Conservation (phyloP, 306 rosid species). For the Herpetospermum pedunculosum region DNA sequence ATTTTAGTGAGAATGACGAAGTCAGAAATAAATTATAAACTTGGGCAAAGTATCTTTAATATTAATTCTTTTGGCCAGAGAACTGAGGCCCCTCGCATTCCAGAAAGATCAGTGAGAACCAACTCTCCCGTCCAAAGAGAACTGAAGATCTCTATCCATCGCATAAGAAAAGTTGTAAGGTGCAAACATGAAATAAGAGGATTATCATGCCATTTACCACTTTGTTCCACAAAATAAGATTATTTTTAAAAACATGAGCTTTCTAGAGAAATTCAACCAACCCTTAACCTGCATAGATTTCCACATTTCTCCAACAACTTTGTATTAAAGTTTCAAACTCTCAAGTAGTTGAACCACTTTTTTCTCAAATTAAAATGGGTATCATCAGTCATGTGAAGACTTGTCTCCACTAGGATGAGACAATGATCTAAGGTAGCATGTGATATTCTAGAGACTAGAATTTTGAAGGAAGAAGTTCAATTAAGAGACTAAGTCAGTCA, state of each 20-base stretch:
- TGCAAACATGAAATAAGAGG: neutral
- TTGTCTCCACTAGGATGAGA: neutral
- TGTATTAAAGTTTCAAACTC: neutral
- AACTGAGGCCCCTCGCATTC: neutral
- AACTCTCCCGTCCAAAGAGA: neutral
- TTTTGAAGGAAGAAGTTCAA: neutral
- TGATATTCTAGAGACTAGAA: neutral
- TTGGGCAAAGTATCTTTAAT: neutral
- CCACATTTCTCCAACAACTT: neutral
- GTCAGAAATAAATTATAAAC: neutral
- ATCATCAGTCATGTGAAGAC: neutral
- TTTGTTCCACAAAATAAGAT: neutral
- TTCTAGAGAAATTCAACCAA: neutral
- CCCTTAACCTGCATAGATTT: neutral
- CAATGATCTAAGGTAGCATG: neutral
- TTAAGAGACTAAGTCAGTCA: neutral
- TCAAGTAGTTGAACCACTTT: neutral
- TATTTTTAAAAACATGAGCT: too few species aligned
- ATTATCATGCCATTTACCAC: neutral
- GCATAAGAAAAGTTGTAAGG: neutral
- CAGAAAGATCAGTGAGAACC: neutral
- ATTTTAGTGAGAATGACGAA: neutral
- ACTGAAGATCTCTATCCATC: neutral
- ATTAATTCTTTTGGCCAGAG: neutral
- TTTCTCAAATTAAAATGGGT: neutral